Evolutionary conservation across 2,329 filamentous ascomycete species (phyloP).

Genomic region (Sclerotiophoma versabilis): DNA sequence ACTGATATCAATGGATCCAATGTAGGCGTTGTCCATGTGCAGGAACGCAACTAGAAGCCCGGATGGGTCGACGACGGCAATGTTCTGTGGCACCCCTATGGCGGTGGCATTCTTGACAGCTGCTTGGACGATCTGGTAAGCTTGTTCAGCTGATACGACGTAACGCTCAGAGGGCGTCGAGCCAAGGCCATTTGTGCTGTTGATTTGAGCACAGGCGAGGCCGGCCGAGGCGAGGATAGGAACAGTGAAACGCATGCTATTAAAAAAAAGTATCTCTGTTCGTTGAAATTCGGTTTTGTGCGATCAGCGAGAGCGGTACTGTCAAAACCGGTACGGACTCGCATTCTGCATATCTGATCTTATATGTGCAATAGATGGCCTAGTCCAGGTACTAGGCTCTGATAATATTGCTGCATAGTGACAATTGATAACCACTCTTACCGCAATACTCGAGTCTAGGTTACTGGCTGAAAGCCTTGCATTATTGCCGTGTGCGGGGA

Average conservation of each 20-base stretch:
- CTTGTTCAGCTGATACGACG: conserved; percentile 33
- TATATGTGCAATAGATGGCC: neutral
- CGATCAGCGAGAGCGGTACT: neutral
- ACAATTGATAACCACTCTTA: conserved; percentile 1
- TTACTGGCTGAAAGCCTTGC: neutral
- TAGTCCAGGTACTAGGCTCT: neutral
- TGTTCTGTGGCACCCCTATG: conserved; percentile 35
- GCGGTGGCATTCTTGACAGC: conserved; percentile 33
- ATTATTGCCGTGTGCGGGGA: conserved; percentile 8
- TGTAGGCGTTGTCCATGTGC: conserved; percentile 39
- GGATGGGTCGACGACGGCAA: conserved; percentile 39
- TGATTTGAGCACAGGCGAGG: conserved; percentile 23
- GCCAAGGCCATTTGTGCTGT: conserved; percentile 34
- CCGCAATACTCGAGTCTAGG: neutral
- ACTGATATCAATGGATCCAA: conserved; percentile 38
- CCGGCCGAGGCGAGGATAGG: conserved; percentile 18
- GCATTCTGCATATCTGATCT: neutral
- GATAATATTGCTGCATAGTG: neutral
- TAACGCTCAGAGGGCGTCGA: conserved; percentile 27
- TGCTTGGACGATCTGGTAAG: conserved; percentile 29
- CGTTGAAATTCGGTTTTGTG: neutral
- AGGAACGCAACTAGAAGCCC: conserved; percentile 39
- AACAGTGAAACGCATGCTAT: conserved; percentile 7
- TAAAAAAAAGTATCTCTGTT: neutral
- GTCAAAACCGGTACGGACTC: neutral